A percentile compares a stretch with the other conserved stretches of the same genome.
phyloP scores from a whole-genome alignment of 495 filamentous ascomycete species.

The Chaetomium tenue region DNA sequence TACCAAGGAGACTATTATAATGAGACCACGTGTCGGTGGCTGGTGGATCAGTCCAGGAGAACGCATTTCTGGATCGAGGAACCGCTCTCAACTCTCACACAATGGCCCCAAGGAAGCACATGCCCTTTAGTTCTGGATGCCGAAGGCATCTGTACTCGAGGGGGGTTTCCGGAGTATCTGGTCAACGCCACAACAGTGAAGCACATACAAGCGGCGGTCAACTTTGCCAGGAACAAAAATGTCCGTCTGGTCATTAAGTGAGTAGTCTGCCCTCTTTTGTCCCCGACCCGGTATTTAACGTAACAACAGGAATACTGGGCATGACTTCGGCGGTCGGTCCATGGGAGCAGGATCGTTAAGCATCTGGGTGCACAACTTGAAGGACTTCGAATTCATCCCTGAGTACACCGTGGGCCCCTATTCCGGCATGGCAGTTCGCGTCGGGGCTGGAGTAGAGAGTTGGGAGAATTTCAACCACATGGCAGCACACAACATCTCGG shows the following conservation, averaged over 20 bases:
- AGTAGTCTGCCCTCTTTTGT: slow-evolving; percentile 30
- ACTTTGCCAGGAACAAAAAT: slow-evolving; percentile 60
- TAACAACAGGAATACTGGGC: slow-evolving; percentile 61
- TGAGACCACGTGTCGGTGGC: slow-evolving; percentile 40
- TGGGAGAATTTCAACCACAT: slow-evolving; percentile 47
- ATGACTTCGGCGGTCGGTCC: slow-evolving; percentile 61
- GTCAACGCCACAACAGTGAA: slow-evolving; percentile 57
- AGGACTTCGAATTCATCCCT: slow-evolving; percentile 46
- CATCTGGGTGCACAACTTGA: slow-evolving; percentile 59
- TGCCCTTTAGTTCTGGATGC: slow-evolving; percentile 35
- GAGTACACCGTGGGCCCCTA: slow-evolving; percentile 42
- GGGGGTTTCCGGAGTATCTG: slow-evolving; percentile 57
- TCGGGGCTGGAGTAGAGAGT: slow-evolving; percentile 48
- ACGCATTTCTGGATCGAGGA: slow-evolving; percentile 31
- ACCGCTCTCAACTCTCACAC: slow-evolving; percentile 36
- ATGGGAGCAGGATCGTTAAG: slow-evolving; percentile 54
- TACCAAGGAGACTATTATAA: slow-evolving; percentile 51
- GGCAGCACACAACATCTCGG: slow-evolving; percentile 37
- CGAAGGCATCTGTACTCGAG: slow-evolving; percentile 49
- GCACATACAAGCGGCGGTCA: slow-evolving; percentile 58
- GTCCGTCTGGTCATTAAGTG: slow-evolving; percentile 63
- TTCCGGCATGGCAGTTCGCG: slow-evolving; percentile 44
- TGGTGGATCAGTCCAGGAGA: slow-evolving; percentile 25
- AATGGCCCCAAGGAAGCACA: slow-evolving; percentile 43
- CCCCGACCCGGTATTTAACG: neutral